Evolutionary conservation across 2,329 filamentous ascomycete genomes (phyloP).

Genomic region (Scorias spongiosa): DNA sequence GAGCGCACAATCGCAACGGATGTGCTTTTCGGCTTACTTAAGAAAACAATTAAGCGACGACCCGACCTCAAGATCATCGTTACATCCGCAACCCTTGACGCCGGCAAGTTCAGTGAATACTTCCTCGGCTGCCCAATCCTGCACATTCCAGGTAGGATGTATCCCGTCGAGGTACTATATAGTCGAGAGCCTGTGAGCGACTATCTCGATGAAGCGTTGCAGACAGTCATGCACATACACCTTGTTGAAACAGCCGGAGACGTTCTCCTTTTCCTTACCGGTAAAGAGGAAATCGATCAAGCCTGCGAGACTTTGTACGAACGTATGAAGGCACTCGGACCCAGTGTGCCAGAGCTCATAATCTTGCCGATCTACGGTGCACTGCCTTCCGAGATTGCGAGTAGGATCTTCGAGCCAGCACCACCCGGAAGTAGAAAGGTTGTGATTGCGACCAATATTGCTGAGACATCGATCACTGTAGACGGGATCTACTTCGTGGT

Average conservation of each 20-base stretch:
- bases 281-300: constrained; percentile 95
- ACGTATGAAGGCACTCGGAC: constrained; percentile 87
- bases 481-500: constrained; percentile 96
- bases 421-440: constrained; percentile 78
- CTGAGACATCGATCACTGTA: constrained; percentile 94
- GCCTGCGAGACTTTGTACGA: constrained; percentile 85
- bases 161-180: constrained; percentile 91
- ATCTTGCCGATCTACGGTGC: constrained; percentile 95
- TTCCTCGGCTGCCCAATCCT: constrained; percentile 96
- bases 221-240: constrained; percentile 97
- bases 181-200: constrained; percentile 89
- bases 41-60: constrained; percentile 76
- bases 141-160: constrained; percentile 87
- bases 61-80: constrained; percentile 90
- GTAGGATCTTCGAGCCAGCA: constrained; percentile 84
- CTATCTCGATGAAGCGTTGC: constrained; percentile 84
- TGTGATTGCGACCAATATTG: constrained; percentile 96
- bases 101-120: constrained; percentile 92
- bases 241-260: constrained; percentile 83
- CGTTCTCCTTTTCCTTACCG: constrained; percentile 91
- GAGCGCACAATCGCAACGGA: constrained; percentile 93
- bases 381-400: constrained; percentile 85
- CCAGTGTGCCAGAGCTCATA: constrained; percentile 77
- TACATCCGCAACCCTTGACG: constrained; percentile 89
- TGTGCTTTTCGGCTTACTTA: constrained; percentile 82